Percentiles rank a stretch among this genome's conserved stretches.
Conservation (phyloP, 2,329 filamentous ascomycete genomes). For the Claviceps purpurea region DNA sequence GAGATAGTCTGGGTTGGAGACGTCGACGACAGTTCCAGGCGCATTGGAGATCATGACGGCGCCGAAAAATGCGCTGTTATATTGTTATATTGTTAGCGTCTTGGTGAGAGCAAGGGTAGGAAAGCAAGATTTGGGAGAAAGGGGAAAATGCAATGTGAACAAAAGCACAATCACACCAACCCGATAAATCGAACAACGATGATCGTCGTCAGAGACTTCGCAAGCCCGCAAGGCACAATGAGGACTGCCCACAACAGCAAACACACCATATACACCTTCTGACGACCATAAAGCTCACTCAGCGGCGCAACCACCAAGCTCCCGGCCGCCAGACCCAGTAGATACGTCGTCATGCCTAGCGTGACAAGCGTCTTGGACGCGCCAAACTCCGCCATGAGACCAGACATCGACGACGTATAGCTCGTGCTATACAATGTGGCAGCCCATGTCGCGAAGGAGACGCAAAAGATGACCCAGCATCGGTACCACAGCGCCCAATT, state of each 20-base stretch:
- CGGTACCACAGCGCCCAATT: conserved; percentile 49
- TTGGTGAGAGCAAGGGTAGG: not conserved
- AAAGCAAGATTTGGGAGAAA: not conserved
- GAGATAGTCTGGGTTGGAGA: conserved; percentile 66
- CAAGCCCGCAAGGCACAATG: conserved; percentile 58
- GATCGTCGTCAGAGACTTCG: conserved; percentile 52
- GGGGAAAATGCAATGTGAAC: conserved; percentile 3
- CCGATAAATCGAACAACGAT: conserved; percentile 64
- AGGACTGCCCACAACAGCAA: conserved; percentile 52
- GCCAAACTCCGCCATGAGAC: conserved; percentile 54
- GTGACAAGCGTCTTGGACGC: conserved; percentile 49
- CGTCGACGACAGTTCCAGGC: conserved; percentile 71
- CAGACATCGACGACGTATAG: conserved; percentile 60
- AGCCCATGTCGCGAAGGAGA: conserved; percentile 34
- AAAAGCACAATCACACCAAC: conserved; percentile 21
- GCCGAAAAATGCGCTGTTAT: conserved; percentile 34
- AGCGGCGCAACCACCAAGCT: conserved; percentile 62
- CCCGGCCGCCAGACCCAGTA: conserved; percentile 60
- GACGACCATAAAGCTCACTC: conserved; percentile 55
- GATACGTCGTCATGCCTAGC: conserved; percentile 65
- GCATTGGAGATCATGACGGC: conserved; percentile 73
- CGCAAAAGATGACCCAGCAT: conserved; percentile 28
- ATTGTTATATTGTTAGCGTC: conserved; percentile 1
- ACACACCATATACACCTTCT: conserved; percentile 55
- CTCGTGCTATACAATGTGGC: conserved; percentile 64